Evolutionary conservation across 2,329 filamentous ascomycete species (phyloP).

Genomic region (Sarocladiaceae sp.): DNA sequence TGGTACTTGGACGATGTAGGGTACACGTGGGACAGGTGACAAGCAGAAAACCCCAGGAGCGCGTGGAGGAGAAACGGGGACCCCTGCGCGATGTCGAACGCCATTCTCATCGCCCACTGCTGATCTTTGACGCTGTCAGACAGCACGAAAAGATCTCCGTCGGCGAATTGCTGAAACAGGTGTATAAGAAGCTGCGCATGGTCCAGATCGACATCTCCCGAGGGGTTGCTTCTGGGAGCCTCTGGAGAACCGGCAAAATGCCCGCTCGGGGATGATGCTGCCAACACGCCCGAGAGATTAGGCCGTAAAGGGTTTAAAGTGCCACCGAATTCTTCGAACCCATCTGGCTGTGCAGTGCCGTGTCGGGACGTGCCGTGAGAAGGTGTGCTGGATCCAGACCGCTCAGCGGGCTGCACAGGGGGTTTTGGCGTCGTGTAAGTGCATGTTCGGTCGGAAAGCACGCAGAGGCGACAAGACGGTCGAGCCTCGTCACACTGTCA

Average conservation of each 20-base stretch:
- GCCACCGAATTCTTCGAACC: no score
- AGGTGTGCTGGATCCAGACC: neutral
- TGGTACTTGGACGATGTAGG: conserved; percentile 20
- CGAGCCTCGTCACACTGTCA: conserved; percentile 23
- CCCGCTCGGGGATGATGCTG: neutral
- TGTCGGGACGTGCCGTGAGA: neutral
- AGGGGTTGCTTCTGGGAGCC: neutral
- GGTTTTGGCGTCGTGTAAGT: conserved; percentile 15
- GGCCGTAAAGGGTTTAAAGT: no score
- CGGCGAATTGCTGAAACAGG: conserved; percentile 13
- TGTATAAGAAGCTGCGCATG: conserved; percentile 30
- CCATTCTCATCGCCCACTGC: conserved; percentile 14
- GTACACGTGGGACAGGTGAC: conserved; percentile 26
- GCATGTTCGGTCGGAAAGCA: conserved; percentile 20
- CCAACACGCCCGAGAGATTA: neutral
- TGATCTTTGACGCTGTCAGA: conserved; percentile 18
- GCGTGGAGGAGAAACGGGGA: conserved; percentile 41
- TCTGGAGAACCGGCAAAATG: neutral
- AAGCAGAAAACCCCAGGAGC: conserved; percentile 37
- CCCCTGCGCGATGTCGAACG: conserved; percentile 23
- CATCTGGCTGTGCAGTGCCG: no score
- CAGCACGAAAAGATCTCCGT: conserved; percentile 20
- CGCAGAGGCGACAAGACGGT: conserved; percentile 21
- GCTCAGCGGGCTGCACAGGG: neutral
- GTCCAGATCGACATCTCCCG: conserved; percentile 20